Percentiles rank a stretch among this genome's conserved stretches.
Conservation (phyloP, 116 monocot species). For the Papilionanthe hybrid region DNA sequence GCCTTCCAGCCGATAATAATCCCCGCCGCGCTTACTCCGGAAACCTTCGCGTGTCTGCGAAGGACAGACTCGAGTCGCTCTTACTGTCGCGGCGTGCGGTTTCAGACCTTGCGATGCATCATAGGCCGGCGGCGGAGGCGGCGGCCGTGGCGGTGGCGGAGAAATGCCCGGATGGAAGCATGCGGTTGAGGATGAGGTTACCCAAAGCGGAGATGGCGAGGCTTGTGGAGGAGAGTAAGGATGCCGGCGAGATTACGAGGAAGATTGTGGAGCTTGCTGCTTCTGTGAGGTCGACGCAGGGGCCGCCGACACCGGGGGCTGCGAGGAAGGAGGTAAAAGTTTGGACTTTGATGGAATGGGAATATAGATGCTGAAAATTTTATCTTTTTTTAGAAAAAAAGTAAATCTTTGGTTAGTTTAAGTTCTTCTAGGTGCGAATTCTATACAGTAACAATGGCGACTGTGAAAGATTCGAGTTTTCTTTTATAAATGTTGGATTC, state of each 20-base stretch:
- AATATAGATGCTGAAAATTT: no score
- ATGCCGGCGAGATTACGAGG: slow-evolving; percentile 41
- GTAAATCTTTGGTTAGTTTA: no score
- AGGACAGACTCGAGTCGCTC: slow-evolving; percentile 65
- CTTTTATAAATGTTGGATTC: no score
- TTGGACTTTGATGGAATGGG: not conserved
- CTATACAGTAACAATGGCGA: no score
- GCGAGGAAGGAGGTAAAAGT: slow-evolving; percentile 7
- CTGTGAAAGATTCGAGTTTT: no score
- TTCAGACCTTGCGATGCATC: slow-evolving; percentile 43
- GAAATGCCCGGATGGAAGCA: slow-evolving; percentile 8
- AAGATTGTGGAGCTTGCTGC: slow-evolving; percentile 48
- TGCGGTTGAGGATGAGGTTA: slow-evolving; percentile 48
- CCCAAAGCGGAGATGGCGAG: slow-evolving; percentile 55
- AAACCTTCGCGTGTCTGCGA: slow-evolving; percentile 25
- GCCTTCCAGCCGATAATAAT: not conserved
- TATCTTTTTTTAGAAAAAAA: no score
- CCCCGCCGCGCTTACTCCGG: slow-evolving; percentile 21
- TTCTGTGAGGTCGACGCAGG: not conserved
- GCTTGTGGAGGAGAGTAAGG: slow-evolving; percentile 50
- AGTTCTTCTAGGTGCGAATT: no score
- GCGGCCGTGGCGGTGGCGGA: slow-evolving; percentile 3
- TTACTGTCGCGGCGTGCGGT: slow-evolving; percentile 51
- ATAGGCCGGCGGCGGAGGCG: not conserved
- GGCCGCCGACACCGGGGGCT: not conserved